Evolutionary conservation across 2,329 filamentous ascomycete genomes (phyloP).

Genomic region (Cyclaneusma minus): DNA sequence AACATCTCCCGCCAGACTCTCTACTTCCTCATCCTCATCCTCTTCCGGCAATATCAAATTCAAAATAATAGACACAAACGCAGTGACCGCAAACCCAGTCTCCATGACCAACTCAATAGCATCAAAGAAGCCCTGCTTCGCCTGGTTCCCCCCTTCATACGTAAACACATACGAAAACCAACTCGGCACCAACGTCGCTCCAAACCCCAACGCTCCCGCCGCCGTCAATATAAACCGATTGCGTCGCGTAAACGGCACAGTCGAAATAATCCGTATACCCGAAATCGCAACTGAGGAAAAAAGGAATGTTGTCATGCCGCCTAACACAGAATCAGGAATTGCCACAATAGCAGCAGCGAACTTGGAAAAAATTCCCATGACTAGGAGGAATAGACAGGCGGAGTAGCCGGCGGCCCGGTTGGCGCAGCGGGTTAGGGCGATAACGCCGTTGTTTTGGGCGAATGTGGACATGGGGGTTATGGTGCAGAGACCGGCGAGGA

Average conservation of each 20-base stretch:
- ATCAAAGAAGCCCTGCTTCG: slow-evolving; percentile 58
- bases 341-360: slow-evolving; percentile 67
- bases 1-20: slow-evolving; percentile 14
- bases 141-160: slow-evolving; percentile 50
- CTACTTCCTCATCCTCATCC: slow-evolving; percentile 41
- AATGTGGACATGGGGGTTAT: slow-evolving; percentile 70
- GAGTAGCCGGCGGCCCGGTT: slow-evolving; percentile 70
- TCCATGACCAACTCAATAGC: slow-evolving; percentile 59
- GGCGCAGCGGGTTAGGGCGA: slow-evolving; percentile 66
- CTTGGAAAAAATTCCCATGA: slow-evolving; percentile 74
- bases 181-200: slow-evolving; percentile 47
- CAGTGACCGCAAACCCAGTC: slow-evolving; percentile 61
- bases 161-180: slow-evolving; percentile 62
- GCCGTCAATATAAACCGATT: slow-evolving; percentile 73
- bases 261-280: slow-evolving; percentile 60
- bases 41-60: slow-evolving; percentile 64
- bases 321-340: slow-evolving; percentile 52
- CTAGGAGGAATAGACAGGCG: slow-evolving; percentile 58
- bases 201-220: slow-evolving; percentile 57
- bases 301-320: slow-evolving; percentile 67
- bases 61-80: slow-evolving; percentile 54
- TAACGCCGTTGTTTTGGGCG: slow-evolving; percentile 75
- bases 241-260: slow-evolving; percentile 58
- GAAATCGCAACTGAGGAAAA: slow-evolving; percentile 64
- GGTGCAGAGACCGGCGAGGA: slow-evolving; percentile 62